Evolutionary conservation across 306 rosid genomes (phyloP).

Genomic region (Trifolium repens): DNA sequence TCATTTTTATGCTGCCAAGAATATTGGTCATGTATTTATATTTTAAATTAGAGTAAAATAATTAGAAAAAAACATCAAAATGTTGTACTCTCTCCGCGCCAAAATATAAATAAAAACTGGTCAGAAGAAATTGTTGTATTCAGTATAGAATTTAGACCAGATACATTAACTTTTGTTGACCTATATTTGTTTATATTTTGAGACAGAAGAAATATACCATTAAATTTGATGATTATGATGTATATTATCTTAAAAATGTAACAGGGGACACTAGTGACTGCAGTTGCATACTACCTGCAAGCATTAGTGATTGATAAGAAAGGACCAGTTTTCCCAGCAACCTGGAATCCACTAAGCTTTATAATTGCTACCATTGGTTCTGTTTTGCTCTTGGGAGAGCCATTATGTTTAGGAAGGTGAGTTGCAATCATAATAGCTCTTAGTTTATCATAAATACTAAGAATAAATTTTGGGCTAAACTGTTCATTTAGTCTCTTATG

Average conservation of each 20-base stretch:
- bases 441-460: not conserved
- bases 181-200: too few relatives aligned
- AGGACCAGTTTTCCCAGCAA: constrained; percentile 55
- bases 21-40: not conserved
- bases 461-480: too few relatives aligned
- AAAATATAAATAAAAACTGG: too few relatives aligned
- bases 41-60: not conserved
- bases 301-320: constrained; percentile 49
- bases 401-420: constrained; percentile 53
- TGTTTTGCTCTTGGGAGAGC: constrained; percentile 48
- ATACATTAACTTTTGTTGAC: too few relatives aligned
- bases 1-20: not conserved
- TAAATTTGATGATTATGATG: not conserved
- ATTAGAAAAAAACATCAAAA: not conserved
- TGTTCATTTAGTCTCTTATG: too few relatives aligned
- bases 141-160: too few relatives aligned
- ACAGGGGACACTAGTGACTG: constrained; percentile 54
- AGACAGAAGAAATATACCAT: not conserved
- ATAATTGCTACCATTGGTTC: constrained; percentile 54
- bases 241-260: not conserved
- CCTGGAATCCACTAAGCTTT: constrained; percentile 60
- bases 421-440: not conserved
- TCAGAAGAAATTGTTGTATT: too few relatives aligned
- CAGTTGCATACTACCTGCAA: constrained; percentile 45
- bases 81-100: too few relatives aligned